Evolutionary conservation across 441 rosid genomes (phyloP).

Genomic region (Isatis lusitanica): DNA sequence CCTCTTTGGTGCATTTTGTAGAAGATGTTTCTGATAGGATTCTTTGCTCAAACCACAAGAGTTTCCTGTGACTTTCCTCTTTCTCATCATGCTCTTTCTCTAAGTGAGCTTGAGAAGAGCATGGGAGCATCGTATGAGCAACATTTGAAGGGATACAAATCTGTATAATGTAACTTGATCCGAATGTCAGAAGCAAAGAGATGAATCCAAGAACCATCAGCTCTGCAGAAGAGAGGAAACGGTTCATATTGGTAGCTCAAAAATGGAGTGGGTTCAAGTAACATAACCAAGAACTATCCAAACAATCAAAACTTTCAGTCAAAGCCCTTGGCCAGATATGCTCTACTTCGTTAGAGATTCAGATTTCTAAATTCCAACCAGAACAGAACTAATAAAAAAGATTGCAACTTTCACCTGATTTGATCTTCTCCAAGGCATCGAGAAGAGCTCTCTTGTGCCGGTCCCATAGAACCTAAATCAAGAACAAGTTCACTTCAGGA

Average conservation of each 20-base stretch:
- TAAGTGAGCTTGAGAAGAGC: constrained; percentile 32
- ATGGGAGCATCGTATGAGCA: constrained; percentile 76
- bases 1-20: constrained; percentile 49
- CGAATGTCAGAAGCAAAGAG: constrained; percentile 79
- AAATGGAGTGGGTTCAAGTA: background rate
- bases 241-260: background rate
- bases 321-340: background rate
- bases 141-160: constrained; percentile 67
- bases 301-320: background rate
- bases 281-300: background rate
- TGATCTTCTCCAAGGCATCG: constrained; percentile 90
- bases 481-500: constrained; percentile 18
- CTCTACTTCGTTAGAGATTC: background rate
- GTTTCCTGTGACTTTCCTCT: constrained; percentile 55
- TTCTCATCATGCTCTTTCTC: constrained; percentile 20
- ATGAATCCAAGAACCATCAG: constrained; percentile 93
- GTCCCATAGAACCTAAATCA: constrained; percentile 70
- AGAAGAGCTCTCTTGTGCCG: constrained; percentile 77
- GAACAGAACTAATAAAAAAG: background rate
- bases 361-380: constrained; percentile 6
- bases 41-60: constrained; percentile 62
- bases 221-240: constrained; percentile 53
- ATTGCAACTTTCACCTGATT: constrained; percentile 56
- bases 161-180: constrained; percentile 54
- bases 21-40: constrained; percentile 39